phyloP scores from a whole-genome alignment of 257 asterid genomes.

The Misopates orontium region DNA sequence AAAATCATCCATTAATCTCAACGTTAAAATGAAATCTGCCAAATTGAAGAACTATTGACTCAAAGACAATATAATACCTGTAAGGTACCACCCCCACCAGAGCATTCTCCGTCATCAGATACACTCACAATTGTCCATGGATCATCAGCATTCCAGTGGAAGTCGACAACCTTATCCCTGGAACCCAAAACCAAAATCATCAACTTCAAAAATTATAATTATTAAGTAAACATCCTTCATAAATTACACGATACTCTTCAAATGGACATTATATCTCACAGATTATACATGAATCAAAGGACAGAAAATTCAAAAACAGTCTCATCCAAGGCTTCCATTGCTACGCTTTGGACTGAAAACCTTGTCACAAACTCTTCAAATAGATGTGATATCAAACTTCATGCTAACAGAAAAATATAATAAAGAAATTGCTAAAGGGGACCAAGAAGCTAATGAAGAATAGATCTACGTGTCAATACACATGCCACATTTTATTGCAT shows the following conservation, averaged over 20 bases:
- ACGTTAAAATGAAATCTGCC: constrained; percentile 15
- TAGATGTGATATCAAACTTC: not conserved
- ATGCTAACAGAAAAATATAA: not conserved
- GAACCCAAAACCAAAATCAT: constrained; percentile 25
- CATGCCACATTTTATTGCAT: not conserved
- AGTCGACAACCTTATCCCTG: constrained; percentile 94
- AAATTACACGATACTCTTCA: constrained; percentile 7
- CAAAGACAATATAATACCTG: constrained; percentile 51
- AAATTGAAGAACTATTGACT: not conserved
- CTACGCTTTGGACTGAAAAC: not conserved
- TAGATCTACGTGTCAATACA: no score
- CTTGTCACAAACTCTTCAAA: not conserved
- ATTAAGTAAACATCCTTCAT: not conserved
- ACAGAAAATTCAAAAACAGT: not conserved
- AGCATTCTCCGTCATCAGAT: constrained; percentile 81
- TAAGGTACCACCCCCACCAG: constrained; percentile 93
- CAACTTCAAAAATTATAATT: not conserved
- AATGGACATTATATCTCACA: not conserved
- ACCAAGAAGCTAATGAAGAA: no score
- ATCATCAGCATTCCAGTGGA: constrained; percentile 88
- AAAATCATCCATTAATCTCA: constrained; percentile 1
- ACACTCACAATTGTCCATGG: constrained; percentile 96
- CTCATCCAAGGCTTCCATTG: not conserved
- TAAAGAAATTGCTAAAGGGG: no score
- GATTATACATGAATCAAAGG: not conserved